Conservation (phyloP, 495 filamentous ascomycete species). For the Hypoxylon fragiforme region DNA sequence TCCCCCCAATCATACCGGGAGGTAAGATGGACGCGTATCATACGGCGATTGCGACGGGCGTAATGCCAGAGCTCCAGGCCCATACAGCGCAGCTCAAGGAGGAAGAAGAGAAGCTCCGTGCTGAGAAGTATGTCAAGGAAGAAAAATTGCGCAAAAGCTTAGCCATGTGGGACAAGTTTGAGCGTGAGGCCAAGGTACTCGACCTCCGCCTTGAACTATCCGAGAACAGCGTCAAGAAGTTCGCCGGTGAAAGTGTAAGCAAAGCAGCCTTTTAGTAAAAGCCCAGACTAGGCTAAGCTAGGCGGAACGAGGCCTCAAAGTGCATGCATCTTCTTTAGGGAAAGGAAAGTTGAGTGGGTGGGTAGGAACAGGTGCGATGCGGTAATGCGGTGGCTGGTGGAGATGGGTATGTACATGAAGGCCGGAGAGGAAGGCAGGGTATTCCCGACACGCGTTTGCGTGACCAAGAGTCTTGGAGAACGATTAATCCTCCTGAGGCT, state of each 20-base stretch:
- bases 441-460: too few species aligned
- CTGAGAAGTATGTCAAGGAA: conserved; percentile 49
- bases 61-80: conserved; percentile 43
- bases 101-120: conserved; percentile 51
- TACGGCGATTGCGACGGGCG: conserved; percentile 38
- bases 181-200: conserved; percentile 49
- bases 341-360: too few species aligned
- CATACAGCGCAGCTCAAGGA: conserved; percentile 46
- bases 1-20: conserved; percentile 47
- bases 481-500: too few species aligned
- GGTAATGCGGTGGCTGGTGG: too few species aligned
- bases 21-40: conserved; percentile 47
- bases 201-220: conserved; percentile 50
- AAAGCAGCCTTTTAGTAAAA: conserved; percentile 46
- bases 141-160: conserved; percentile 49
- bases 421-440: too few species aligned
- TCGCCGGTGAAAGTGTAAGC: conserved; percentile 48
- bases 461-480: too few species aligned
- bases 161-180: conserved; percentile 45
- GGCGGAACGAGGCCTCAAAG: too few species aligned
- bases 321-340: too few species aligned
- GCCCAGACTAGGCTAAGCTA: too few species aligned
- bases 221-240: conserved; percentile 48
- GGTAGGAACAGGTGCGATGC: too few species aligned
- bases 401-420: too few species aligned